Base-by-base conservation (phyloP, 139 green algal species). In the Coccomyxa sp. region DNA sequence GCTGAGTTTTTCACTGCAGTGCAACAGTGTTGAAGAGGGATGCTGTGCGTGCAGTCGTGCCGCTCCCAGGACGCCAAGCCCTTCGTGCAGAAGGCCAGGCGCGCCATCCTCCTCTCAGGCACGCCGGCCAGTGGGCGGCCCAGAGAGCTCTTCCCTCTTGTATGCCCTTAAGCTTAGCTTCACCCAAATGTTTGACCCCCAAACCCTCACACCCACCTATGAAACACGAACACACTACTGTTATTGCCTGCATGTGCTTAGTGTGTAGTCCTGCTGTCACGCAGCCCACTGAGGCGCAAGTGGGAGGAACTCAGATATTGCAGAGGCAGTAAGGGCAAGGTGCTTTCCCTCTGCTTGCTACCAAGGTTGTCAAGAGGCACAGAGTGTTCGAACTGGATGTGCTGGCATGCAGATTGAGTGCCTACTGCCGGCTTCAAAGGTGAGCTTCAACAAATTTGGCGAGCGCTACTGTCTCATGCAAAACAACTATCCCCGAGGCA, bases 111-210 rank as follows among this genome's bases (percentile, higher is more conserved):
- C 76, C 88, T 97, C 67, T 92, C 87, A 18, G 94, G 94, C 82
- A 98, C 94, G 18, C 94, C 94, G 10, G 91, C 92, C 0, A 82
- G 95, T 77, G 92, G 84, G 75, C 85, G 91, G 12, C 94, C 94
- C 13, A 88, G 85, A 11, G 94, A 98, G 88, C 85, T 97, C 18
- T 88, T 95, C 84, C 86, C 90, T 25, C 91, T 93, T 84, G 80
- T 95, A 80, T 86, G n/a, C 59, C 63, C 82, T 25, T 77, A 59
- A 30, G 13, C 76, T 23, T 13, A 78, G n/a, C n/a, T n/a, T n/a
- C n/a, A n/a, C n/a, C n/a, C n/a, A n/a, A n/a, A n/a, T n/a, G n/a
- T n/a, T n/a, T n/a, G n/a, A n/a, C n/a, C n/a, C n/a, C n/a, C n/a
- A n/a, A n/a, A n/a, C n/a, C n/a, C n/a, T n/a, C n/a, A n/a, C n/a